phyloP scores from a whole-genome alignment of 2,329 filamentous ascomycete species.

The Cryphonectria naterciae region DNA sequence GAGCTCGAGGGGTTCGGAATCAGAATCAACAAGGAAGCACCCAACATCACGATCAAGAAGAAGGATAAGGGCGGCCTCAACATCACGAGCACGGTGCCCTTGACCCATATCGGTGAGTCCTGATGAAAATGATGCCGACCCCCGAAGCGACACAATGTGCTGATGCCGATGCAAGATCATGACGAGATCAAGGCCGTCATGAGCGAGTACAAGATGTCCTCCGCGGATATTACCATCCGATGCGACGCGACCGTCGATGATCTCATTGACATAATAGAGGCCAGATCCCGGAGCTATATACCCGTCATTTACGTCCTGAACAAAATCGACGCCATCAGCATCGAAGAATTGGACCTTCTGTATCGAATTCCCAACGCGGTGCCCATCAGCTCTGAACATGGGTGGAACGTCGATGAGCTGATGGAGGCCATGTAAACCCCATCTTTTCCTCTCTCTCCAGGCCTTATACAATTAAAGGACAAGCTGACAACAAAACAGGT shows the following conservation, averaged over 20 bases:
- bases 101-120: slow-evolving; percentile 73
- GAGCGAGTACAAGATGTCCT: slow-evolving; percentile 95
- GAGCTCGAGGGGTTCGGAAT: slow-evolving; percentile 98
- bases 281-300: slow-evolving; percentile 93
- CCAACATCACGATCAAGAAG: slow-evolving; percentile 99
- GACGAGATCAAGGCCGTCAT: slow-evolving; percentile 99
- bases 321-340: slow-evolving; percentile 98
- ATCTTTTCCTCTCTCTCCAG: background rate
- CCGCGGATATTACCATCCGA: slow-evolving; percentile 94
- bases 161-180: slow-evolving; percentile 56
- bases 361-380: slow-evolving; percentile 97
- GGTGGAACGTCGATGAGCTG: slow-evolving; percentile 97
- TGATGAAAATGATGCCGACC: background rate
- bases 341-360: slow-evolving; percentile 93
- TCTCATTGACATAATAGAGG: slow-evolving; percentile 92
- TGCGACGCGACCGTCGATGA: slow-evolving; percentile 98
- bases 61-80: slow-evolving; percentile 98
- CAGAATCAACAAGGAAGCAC: slow-evolving; percentile 93
- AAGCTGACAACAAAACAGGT: slow-evolving; percentile 49
- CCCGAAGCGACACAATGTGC: background rate
- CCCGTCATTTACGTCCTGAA: slow-evolving; percentile 99
- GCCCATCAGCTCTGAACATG: slow-evolving; percentile 95
- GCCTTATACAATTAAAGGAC: background rate
- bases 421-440: slow-evolving; percentile 80
- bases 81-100: slow-evolving; percentile 90